Evolutionary conservation across 2,329 filamentous ascomycete species (phyloP), one percentile per base, ranked within the genome.

Genomic region (Talaromyces sp.): DNA sequence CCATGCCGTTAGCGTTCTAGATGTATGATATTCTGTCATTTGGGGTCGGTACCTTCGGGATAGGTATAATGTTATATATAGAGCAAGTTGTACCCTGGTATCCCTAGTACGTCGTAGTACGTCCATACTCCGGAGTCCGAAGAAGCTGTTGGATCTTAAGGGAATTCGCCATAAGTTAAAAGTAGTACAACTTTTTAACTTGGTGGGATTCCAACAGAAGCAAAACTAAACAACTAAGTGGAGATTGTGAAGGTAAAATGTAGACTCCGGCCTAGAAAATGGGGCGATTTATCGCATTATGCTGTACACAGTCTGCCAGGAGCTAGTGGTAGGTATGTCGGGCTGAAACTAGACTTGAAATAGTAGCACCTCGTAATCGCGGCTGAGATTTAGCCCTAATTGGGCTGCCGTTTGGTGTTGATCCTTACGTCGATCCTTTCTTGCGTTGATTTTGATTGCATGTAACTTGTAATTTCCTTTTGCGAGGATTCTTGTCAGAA

Each of bases 381-480:
- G 41, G 57, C 57, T 47, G 57, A 35, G 52, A 52, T 56, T 56
- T 39, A 56, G 33, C 52, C 52, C 52, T 56, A 39, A 39, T 37
- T 9, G 3, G 31, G 5, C 31, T 56, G 33, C 11, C 33, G n/a
- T 37, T 37, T 37, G 52, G 2, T 3, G 6, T 22, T 56, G 31
- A 56, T 56, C 33, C 9, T 56, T 37, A 14, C 10, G 41, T 60
- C 57, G 27, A 60, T 60, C 57, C 8, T 43, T 59, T 56, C 6
- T 24, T 33, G 48, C 19, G 24, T 52, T 8, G 27, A 7, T 52
- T 52, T 31, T 33, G n/a, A 33, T n/a, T 52, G 16, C 24, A 33
- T 52, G 27, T 9, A 52, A 33, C 48, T 14, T 31, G 47, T 31
- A 16, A 13, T 13, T 50, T 27, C 16, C 10, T 50, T 50, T 27